A percentile compares a stretch with the other conserved stretches of the same genome.
These are phyloP conservation scores for Cordia subcordata DNA, from an alignment of 257 asterid species.

Conservation along the genomic window DNA sequence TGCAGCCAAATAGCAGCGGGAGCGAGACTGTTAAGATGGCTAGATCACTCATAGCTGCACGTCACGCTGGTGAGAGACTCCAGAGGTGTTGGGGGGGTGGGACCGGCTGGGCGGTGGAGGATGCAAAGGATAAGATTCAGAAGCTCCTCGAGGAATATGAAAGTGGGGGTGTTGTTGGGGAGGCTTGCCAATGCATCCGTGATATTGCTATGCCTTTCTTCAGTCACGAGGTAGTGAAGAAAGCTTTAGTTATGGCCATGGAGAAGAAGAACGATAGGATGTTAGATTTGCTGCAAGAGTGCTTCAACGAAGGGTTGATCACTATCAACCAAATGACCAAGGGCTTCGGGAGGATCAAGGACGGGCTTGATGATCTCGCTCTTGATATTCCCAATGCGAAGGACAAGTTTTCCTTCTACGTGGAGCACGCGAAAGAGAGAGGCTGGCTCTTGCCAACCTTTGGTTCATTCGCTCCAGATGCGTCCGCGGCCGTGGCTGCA, in stretches of 20 bases:
- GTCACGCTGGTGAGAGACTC: conserved; percentile 99
- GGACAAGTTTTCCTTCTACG: conserved; percentile 63
- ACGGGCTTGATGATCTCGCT: conserved; percentile 88
- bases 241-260: conserved; percentile 98
- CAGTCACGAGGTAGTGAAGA: conserved; percentile 97
- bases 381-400: conserved; percentile 92
- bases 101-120: conserved; percentile 99
- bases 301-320: conserved; percentile 83
- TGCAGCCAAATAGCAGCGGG: conserved; percentile 72
- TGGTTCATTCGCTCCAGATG: conserved; percentile 23
- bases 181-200: conserved; percentile 96
- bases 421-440: conserved; percentile 47
- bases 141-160: conserved; percentile 96
- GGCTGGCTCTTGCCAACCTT: conserved; percentile 63
- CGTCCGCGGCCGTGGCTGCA: conserved; percentile 12
- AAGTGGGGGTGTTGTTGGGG: conserved; percentile 77
- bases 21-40: conserved; percentile 72
- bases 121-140: conserved; percentile 91
- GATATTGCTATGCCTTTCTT: conserved; percentile 91
- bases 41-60: conserved; percentile 74
- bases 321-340: conserved; percentile 93
- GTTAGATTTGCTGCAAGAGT: conserved; percentile 69
- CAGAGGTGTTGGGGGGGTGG: conserved; percentile 99
- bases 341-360: conserved; percentile 81
- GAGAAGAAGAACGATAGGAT: conserved; percentile 96